A percentile compares a stretch with the other conserved stretches of the same genome.
phyloP scores from a whole-genome alignment of 352 stramenopile genomes.

The Phytopythium ostracodes region DNA sequence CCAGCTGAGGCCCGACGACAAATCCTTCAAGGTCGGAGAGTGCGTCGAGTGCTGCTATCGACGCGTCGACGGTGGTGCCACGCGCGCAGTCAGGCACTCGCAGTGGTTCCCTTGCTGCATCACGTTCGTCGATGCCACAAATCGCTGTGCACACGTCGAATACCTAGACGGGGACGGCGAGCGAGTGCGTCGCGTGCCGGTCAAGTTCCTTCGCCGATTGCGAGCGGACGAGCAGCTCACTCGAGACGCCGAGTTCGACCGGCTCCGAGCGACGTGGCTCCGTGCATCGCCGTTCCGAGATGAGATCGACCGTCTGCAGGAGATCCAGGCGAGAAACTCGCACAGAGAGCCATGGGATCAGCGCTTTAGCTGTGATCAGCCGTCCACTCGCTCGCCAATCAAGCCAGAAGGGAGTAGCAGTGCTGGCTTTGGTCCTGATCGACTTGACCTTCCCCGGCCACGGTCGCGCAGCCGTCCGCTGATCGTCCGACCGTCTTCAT shows the following conservation, averaged over 20 bases:
- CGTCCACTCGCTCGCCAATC: neutral
- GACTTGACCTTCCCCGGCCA: constrained; percentile 13
- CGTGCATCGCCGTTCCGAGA: constrained; percentile 19
- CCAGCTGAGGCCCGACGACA: constrained; percentile 3
- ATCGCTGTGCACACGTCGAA: constrained; percentile 27
- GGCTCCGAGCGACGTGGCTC: constrained; percentile 29
- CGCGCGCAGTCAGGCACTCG: constrained; percentile 9
- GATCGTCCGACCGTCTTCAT: neutral
- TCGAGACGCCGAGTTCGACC: constrained; percentile 23
- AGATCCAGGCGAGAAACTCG: constrained; percentile 23
- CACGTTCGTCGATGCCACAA: constrained; percentile 18
- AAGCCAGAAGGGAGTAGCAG: neutral
- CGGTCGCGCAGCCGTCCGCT: constrained; percentile 3
- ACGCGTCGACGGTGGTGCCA: constrained; percentile 21
- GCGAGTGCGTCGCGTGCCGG: constrained; percentile 31
- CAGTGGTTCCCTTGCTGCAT: constrained; percentile 40
- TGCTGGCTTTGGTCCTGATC: neutral
- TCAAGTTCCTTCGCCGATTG: constrained; percentile 33
- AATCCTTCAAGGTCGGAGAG: constrained; percentile 27
- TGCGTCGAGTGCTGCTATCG: constrained; percentile 49
- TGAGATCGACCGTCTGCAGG: constrained; percentile 36
- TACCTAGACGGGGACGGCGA: constrained; percentile 48
- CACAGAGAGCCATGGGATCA: constrained; percentile 23
- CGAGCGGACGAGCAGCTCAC: constrained; percentile 21
- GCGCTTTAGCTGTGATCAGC: neutral